Conservation (phyloP, 768 basidiomycete species). For the Suillus decipiens region DNA sequence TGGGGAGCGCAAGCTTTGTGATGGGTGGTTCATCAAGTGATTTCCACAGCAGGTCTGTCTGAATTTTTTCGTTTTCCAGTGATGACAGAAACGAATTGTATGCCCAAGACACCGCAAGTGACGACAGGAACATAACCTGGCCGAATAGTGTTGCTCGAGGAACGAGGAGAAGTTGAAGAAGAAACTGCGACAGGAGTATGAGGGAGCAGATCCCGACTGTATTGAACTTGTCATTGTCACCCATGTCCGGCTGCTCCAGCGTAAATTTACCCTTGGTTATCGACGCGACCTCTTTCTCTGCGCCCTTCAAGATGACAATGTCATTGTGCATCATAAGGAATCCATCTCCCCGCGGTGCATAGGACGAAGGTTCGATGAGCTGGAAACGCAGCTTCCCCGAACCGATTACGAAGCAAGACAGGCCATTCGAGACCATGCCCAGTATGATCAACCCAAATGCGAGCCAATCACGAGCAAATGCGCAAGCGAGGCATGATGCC, state of each 20-base stretch:
- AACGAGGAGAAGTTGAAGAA: slow-evolving; percentile 34
- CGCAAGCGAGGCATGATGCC: slow-evolving; percentile 28
- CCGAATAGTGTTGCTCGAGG: slow-evolving; percentile 35
- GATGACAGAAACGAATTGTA: slow-evolving; percentile 33
- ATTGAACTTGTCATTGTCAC: slow-evolving; percentile 1
- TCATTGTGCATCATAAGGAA: slow-evolving; percentile 22
- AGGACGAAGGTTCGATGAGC: slow-evolving; percentile 17
- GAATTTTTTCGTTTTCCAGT: slow-evolving; percentile 29
- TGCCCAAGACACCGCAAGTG: slow-evolving; percentile 35
- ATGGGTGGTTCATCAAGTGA: slow-evolving; percentile 17
- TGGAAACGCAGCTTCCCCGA: slow-evolving; percentile 23
- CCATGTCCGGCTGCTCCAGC: slow-evolving; percentile 16
- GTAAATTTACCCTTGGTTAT: slow-evolving; percentile 32
- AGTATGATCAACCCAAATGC: slow-evolving; percentile 32
- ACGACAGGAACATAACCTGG: slow-evolving; percentile 36
- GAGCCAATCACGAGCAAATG: slow-evolving; percentile 30
- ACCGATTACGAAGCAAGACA: slow-evolving; percentile 33
- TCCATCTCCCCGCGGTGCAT: slow-evolving; percentile 30
- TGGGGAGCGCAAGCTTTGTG: slow-evolving; percentile 17
- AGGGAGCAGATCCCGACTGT: slow-evolving; percentile 28
- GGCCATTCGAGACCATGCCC: slow-evolving; percentile 35
- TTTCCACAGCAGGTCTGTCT: slow-evolving; percentile 24
- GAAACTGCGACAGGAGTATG: slow-evolving; percentile 30
- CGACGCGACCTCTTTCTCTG: slow-evolving; percentile 27
- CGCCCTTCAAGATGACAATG: slow-evolving; percentile 30